Conservation (phyloP, 768 basidiomycete species). For the Kwoniella shandongensis region DNA sequence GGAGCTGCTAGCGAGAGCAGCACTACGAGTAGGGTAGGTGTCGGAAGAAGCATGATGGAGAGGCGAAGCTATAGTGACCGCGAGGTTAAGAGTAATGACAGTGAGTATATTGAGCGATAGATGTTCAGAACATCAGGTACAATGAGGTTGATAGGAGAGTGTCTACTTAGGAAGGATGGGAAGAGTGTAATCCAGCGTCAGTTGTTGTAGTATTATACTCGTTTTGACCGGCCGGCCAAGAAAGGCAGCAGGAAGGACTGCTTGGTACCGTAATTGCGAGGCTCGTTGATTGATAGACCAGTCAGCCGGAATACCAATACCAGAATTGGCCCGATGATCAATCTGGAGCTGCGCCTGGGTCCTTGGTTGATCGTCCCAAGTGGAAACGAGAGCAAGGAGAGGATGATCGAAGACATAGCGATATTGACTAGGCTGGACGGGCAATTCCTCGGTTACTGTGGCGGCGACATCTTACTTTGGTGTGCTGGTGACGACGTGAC, state of each 20-base stretch:
- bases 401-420: neutral
- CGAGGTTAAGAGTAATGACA: neutral
- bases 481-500: neutral
- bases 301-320: too few species aligned
- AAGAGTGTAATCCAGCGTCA: neutral
- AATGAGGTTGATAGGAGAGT: neutral
- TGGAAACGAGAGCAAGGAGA: too few species aligned
- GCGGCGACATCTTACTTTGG: neutral
- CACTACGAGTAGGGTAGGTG: conserved; percentile 5
- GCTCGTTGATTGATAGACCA: too few species aligned
- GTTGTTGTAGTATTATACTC: neutral
- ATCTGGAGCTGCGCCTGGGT: too few species aligned
- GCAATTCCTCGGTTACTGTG: neutral
- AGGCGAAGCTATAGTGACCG: neutral
- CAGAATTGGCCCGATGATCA: too few species aligned
- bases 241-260: too few species aligned
- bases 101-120: neutral
- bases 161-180: neutral
- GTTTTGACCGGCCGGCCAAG: too few species aligned
- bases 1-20: conserved; percentile 8
- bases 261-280: too few species aligned
- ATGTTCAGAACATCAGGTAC: neutral
- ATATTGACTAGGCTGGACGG: neutral
- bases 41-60: conserved; percentile 6
- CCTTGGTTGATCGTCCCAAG: too few species aligned